phyloP scores from a whole-genome alignment of 306 rosid genomes.

The Notholithocarpus densiflorus region DNA sequence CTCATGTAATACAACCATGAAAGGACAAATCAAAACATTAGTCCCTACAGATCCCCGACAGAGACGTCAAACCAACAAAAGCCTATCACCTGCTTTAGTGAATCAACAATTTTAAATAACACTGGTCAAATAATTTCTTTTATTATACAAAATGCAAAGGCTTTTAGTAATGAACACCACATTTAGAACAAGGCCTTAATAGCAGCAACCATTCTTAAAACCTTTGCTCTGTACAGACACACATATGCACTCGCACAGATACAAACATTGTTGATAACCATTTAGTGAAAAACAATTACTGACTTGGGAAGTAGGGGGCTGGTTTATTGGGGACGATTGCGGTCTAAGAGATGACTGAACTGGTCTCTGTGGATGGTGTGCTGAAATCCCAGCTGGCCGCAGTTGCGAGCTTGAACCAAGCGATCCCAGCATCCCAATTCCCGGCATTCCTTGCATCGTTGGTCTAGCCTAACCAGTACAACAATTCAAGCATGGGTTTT shows the following conservation, averaged over 20 bases:
- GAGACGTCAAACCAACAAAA: neutral
- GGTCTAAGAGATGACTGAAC: slow-evolving; percentile 74
- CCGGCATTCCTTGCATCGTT: slow-evolving; percentile 57
- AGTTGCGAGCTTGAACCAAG: slow-evolving; percentile 68
- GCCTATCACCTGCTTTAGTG: neutral
- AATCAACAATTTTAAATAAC: neutral
- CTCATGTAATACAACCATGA: too few species aligned
- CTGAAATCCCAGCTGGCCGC: slow-evolving; percentile 59
- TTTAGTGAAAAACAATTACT: slow-evolving; percentile 27
- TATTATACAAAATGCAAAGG: too few species aligned
- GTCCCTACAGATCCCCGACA: too few species aligned
- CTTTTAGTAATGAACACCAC: neutral
- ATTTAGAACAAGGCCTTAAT: neutral
- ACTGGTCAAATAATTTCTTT: neutral
- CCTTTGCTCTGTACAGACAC: neutral
- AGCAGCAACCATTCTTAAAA: neutral
- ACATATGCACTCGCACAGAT: too few species aligned
- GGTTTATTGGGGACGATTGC: slow-evolving; percentile 48
- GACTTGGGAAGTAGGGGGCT: slow-evolving; percentile 69
- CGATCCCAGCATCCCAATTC: slow-evolving; percentile 82
- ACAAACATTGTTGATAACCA: neutral
- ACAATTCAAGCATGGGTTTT: neutral
- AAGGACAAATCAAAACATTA: too few species aligned
- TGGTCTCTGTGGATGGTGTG: slow-evolving; percentile 66
- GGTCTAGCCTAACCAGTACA: slow-evolving; percentile 55